Conservation (phyloP, 2,329 filamentous ascomycete species). For the Cladosporium velox region DNA sequence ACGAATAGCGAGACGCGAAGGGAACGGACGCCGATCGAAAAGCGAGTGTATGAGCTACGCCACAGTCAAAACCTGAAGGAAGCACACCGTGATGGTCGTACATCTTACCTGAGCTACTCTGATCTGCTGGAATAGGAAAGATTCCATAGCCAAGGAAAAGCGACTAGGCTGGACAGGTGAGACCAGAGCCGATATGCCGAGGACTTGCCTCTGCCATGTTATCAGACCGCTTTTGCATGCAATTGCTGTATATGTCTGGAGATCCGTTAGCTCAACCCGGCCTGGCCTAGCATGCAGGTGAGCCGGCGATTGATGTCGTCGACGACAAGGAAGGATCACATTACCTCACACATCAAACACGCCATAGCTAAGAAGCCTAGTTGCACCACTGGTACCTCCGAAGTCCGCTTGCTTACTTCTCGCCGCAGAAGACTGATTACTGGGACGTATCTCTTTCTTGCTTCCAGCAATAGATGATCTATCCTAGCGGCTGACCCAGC, state of each 20-base stretch:
- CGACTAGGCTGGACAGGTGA: background rate
- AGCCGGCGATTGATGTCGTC: too few relatives aligned
- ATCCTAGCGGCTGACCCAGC: background rate
- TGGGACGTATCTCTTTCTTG: background rate
- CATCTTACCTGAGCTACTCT: background rate
- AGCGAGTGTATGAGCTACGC: conserved; percentile 8
- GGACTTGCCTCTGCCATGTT: conserved; percentile 4
- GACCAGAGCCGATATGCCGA: conserved; percentile 1
- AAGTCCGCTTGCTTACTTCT: background rate
- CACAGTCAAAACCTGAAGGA: background rate
- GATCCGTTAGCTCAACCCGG: background rate
- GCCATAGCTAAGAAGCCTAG: background rate
- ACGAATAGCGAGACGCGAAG: background rate
- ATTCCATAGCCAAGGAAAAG: background rate
- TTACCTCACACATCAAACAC: conserved; percentile 6
- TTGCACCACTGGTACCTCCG: background rate
- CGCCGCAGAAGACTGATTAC: background rate
- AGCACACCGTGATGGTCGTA: background rate
- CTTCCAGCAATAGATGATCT: background rate
- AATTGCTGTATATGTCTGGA: conserved; percentile 4
- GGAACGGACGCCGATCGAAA: background rate
- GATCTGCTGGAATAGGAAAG: background rate
- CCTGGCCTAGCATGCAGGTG: too few relatives aligned
- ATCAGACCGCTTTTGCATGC: background rate
- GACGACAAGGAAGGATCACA: too few relatives aligned